Base-by-base conservation (phyloP, 164 flowering plant genomes). In the Vitis amurensis region DNA sequence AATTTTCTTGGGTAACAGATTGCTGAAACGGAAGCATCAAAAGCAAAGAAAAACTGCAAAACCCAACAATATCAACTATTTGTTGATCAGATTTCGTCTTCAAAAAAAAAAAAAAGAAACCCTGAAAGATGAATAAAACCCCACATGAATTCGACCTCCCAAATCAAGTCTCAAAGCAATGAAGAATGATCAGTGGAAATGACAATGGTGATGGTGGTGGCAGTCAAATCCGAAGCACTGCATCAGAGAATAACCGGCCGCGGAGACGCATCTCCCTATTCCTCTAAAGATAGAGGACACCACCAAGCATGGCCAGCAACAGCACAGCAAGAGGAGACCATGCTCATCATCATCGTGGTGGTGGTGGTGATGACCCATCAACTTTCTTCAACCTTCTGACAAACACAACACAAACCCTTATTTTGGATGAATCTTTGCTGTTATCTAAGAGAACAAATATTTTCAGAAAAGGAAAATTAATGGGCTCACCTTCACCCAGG, bases 141-240 rank as follows among this genome's bases (percentile, higher is more conserved):
- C 23, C 11, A 5, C 7, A 57, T 16, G 27, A 3, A 57, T n/a
- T n/a, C 44, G 10, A 62, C 1, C 12, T 14, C 50, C 14, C 44
- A 37, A 63, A 10, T 6, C 7, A 63, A 48, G 11, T 49, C 44
- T 4, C 12, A 9, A n/a, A 9, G 30, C 27, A 23, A 23, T 23
- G 27, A 37, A 37, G 44, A 37, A 37, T 3, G 44, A 73, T 73
- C 79, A 75, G 44, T 60, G n/a, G 63, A 44, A 66, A 65, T 76
- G 82, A 50, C 73, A 47, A 64, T 74, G 84, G 16, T 76, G 83
- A 58, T 81, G 83, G 57, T 76, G 85, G 64, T 71, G 85, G 3
- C 80, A 23, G 64, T 83, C 85, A 68, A 61, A 70, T 50, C 87
- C 82, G 56, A 84, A 82, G 74, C 87, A 85, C 59, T 64, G 87